Conservation (phyloP, 495 filamentous ascomycete genomes). For the Cercophora samala region DNA sequence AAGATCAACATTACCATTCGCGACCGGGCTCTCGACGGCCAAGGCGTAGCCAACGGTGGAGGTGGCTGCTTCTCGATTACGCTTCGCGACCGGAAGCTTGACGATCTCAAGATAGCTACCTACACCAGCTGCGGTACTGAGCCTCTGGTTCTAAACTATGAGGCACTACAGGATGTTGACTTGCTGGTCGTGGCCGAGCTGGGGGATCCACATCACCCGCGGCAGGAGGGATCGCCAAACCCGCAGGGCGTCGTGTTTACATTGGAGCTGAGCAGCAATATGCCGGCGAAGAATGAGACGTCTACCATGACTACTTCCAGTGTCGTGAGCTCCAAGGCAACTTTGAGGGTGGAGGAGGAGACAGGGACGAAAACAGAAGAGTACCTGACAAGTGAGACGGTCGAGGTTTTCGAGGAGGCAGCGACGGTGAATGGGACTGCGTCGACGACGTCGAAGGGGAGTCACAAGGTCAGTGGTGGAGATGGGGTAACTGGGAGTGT, state of each 20-base stretch:
- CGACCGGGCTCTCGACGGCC: slow-evolving; percentile 8
- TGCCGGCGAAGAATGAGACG: slow-evolving; percentile 15
- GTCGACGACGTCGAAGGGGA: neutral
- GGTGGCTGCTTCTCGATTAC: slow-evolving; percentile 13
- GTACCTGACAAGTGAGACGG: slow-evolving; percentile 15
- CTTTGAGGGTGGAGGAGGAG: neutral
- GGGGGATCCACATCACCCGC: neutral
- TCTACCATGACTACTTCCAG: slow-evolving; percentile 1
- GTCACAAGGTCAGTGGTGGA: neutral
- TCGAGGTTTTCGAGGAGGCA: neutral
- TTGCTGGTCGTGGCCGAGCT: slow-evolving; percentile 14
- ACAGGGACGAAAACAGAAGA: neutral
- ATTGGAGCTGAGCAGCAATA: slow-evolving; percentile 8
- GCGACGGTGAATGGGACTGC: neutral
- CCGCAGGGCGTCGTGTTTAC: slow-evolving; percentile 10
- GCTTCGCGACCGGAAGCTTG: slow-evolving; percentile 5
- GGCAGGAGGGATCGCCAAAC: neutral
- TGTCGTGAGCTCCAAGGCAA: slow-evolving; percentile 6
- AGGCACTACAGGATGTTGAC: slow-evolving; percentile 6
- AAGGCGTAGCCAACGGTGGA: slow-evolving; percentile 2
- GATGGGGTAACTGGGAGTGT: neutral
- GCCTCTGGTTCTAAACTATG: slow-evolving; percentile 9
- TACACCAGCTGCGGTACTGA: slow-evolving; percentile 18
- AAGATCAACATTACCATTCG: slow-evolving; percentile 20
- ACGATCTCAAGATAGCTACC: neutral